Evolutionary conservation across 805 yeast species (phyloP).

Genomic region (Saccharomycopsis fibuligera): DNA sequence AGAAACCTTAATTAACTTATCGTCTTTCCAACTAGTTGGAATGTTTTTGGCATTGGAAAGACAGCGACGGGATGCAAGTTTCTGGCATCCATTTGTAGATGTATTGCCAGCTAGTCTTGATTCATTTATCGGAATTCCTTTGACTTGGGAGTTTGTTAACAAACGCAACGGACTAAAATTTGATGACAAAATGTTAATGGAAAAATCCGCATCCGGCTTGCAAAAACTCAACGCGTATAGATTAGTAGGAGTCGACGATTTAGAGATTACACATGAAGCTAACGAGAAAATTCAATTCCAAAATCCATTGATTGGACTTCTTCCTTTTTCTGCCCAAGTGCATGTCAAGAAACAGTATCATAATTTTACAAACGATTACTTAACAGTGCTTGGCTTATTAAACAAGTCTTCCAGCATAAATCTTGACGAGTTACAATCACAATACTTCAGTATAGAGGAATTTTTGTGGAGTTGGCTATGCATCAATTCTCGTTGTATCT

Average conservation of each 20-base stretch:
- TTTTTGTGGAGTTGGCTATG: conserved; percentile 77
- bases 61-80: conserved; percentile 1
- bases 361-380: conserved; percentile 10
- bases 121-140: conserved; percentile 4
- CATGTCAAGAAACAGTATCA: conserved; percentile 9
- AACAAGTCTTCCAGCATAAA: background rate
- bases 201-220: too few species aligned
- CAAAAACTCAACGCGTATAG: background rate
- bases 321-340: background rate
- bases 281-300: background rate
- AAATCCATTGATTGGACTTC: background rate
- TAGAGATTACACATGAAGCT: background rate
- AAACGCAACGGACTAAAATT: background rate
- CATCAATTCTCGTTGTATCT: conserved; percentile 86
- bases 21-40: conserved; percentile 14
- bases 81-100: conserved; percentile 10
- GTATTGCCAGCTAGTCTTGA: conserved; percentile 5
- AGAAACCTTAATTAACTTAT: background rate
- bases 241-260: background rate
- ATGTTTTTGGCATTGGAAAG: conserved; percentile 10
- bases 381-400: conserved; percentile 1
- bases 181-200: background rate
- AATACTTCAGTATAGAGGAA: conserved; percentile 15
- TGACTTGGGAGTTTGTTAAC: conserved; percentile 6
- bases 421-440: too few species aligned